Conservation (phyloP, 805 yeast genomes). For the Wickerhamiella allomyrinae region DNA sequence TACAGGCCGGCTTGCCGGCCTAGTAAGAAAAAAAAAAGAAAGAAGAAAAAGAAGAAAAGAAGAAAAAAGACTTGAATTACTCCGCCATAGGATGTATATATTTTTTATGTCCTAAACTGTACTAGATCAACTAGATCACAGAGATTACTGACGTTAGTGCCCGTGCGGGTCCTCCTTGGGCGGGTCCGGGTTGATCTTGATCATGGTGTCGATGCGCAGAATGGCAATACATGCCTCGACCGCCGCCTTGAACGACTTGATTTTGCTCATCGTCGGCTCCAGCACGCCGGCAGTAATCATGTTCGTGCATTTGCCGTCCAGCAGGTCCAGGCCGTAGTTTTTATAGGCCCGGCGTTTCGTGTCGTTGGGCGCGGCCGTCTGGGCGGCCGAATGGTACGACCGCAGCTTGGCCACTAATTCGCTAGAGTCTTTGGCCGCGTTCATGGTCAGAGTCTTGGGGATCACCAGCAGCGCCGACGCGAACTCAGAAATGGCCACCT, state of each 20-base stretch:
- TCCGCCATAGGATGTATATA: not conserved
- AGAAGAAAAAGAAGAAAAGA: too few species aligned
- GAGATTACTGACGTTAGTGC: too few species aligned
- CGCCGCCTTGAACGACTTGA: constrained; percentile 87
- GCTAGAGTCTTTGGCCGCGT: constrained; percentile 94
- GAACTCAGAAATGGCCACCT: constrained; percentile 94
- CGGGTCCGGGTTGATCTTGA: constrained; percentile 90
- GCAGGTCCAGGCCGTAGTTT: constrained; percentile 83
- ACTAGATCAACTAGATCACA: not conserved
- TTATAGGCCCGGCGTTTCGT: constrained; percentile 70
- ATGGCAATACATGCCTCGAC: constrained; percentile 97
- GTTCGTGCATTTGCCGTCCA: constrained; percentile 83
- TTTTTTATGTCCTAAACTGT: too few species aligned
- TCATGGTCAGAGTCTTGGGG: constrained; percentile 92
- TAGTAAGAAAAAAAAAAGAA: too few species aligned
- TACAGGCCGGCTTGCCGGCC: too few species aligned
- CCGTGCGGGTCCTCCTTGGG: constrained; percentile 71
- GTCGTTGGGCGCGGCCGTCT: constrained; percentile 73
- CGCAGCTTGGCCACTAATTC: constrained; percentile 91
- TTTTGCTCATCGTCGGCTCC: constrained; percentile 89
- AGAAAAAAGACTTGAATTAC: too few species aligned
- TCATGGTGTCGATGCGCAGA: constrained; percentile 95
- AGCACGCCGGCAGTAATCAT: constrained; percentile 74
- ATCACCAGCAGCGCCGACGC: constrained; percentile 79
- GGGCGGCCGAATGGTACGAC: constrained; percentile 92